Percentiles rank a stretch among this genome's conserved stretches.
Evolutionary conservation across 1,284 basidiomycete genomes (phyloP).

Genomic region (Trametes polyzona): DNA sequence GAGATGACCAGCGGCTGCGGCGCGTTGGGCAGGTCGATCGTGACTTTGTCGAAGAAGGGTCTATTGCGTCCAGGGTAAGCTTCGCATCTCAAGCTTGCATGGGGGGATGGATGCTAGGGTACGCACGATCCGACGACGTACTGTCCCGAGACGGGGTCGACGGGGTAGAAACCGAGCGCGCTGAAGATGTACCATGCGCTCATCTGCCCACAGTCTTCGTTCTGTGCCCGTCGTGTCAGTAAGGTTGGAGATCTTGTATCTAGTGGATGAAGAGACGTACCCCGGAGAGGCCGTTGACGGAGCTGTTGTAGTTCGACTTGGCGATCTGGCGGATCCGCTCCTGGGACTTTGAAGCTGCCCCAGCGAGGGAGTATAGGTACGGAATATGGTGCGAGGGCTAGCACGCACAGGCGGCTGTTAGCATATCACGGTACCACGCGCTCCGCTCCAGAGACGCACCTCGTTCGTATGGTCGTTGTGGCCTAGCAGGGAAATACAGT

Average conservation of each 20-base stretch:
- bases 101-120: conserved; percentile 15
- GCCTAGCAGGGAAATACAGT: too few relatives aligned
- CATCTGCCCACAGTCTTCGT: conserved; percentile 91
- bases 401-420: background rate
- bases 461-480: conserved; percentile 88
- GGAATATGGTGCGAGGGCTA: conserved; percentile 86
- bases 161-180: conserved; percentile 85
- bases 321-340: conserved; percentile 72
- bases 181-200: conserved; percentile 87
- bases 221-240: conserved; percentile 45
- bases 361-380: conserved; percentile 77
- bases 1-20: conserved; percentile 49
- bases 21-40: conserved; percentile 54
- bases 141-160: conserved; percentile 75
- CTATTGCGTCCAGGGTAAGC: conserved; percentile 32
- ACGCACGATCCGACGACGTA: conserved; percentile 74
- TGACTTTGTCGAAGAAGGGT: conserved; percentile 71
- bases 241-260: background rate
- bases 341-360: conserved; percentile 71
- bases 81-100: background rate
- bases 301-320: conserved; percentile 65
- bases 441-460: conserved; percentile 39
- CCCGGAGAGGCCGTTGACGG: conserved; percentile 69
- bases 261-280: conserved; percentile 40
- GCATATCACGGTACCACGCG: background rate